Conservation (phyloP, 192 early-diverging fungal genomes). For the Coemansia sp. region DNA sequence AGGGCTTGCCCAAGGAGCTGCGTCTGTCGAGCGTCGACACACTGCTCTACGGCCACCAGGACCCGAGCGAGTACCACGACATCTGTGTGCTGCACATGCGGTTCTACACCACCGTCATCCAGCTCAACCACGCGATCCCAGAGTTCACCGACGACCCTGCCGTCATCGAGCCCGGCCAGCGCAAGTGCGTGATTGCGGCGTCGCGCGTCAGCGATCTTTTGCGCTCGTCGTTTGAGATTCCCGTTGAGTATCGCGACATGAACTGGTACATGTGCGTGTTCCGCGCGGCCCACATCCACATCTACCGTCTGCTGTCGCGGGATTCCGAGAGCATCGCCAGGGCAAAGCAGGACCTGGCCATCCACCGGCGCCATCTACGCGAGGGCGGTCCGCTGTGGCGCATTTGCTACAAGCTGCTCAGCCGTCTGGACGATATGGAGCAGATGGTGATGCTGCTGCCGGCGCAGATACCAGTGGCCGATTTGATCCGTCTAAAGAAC, state of each 20-base stretch:
- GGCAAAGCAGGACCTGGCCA: constrained; percentile 50
- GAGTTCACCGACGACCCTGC: constrained; percentile 47
- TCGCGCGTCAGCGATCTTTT: constrained; percentile 46
- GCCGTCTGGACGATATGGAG: constrained; percentile 51
- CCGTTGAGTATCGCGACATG: constrained; percentile 42
- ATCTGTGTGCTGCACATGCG: constrained; percentile 44
- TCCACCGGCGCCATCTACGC: constrained; percentile 45
- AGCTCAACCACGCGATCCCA: constrained; percentile 50
- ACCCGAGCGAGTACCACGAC: constrained; percentile 39
- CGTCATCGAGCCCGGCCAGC: constrained; percentile 43
- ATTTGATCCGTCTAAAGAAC: constrained; percentile 40
- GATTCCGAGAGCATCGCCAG: constrained; percentile 36
- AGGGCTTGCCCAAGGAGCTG: constrained; percentile 50
- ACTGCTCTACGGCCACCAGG: constrained; percentile 27
- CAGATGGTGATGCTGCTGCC: constrained; percentile 52
- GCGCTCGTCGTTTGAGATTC: constrained; percentile 45
- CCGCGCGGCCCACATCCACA: constrained; percentile 46
- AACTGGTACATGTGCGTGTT: constrained; percentile 56
- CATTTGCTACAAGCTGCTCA: constrained; percentile 50
- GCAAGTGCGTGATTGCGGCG: constrained; percentile 49
- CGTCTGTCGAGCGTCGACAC: constrained; percentile 39
- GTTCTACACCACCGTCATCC: constrained; percentile 44
- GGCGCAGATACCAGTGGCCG: constrained; percentile 44
- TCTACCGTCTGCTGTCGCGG: constrained; percentile 41
- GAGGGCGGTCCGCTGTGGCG: constrained; percentile 48